Base-by-base conservation (phyloP, 148 eudicot genomes). In the Gaultheria prostrata region DNA sequence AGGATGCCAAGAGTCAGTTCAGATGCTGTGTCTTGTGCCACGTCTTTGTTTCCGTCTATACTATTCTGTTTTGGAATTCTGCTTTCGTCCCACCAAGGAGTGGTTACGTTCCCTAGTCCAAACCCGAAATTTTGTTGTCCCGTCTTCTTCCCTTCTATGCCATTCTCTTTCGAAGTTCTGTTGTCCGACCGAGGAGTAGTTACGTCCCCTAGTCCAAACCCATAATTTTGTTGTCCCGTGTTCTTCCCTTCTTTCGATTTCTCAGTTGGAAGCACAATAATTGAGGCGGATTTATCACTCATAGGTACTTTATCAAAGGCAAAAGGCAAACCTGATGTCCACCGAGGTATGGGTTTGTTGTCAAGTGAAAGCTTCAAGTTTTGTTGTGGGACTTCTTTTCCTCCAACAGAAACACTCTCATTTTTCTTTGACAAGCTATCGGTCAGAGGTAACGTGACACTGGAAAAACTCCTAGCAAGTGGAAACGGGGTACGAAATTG, bases 51-150 rank as follows among this genome's bases (percentile, higher is more conserved):
- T 39, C 30, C 20, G 8, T 81, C 79, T 32, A n/a, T 4, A 20
- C 49, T 75, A 46, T 84, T 78, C 83, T 84, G 83, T 80, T 79
- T 43, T 20, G 82, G 13, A 33, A 43, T 71, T 28, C 65, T 79
- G 32, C 12, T 46, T 18, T 57, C 56, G 45, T 71, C 56, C n/a
- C 67, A 78, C 18, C 43, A 32, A 28, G 85, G 48, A 18, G 81
- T 53, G 32, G 69, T 49, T 67, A 48, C 28, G 45, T 69, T 33
- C 49, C 21, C 50, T n/a, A 33, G 39, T 54, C 53, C 84, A 51
- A 82, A 54, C 74, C 30, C 74, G 3, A 48, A 61, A 57, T 8
- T 80, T 32, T 84, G 46, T 59, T 79, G 82, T 49, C 46, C 32
- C 13, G 18, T 21, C 20, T 59, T 61, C 17, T 80, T 61, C 13